Evolutionary conservation across 108 stramenopile genomes (phyloP).

Genomic region (Cyclotella choctawhatcheeana): DNA sequence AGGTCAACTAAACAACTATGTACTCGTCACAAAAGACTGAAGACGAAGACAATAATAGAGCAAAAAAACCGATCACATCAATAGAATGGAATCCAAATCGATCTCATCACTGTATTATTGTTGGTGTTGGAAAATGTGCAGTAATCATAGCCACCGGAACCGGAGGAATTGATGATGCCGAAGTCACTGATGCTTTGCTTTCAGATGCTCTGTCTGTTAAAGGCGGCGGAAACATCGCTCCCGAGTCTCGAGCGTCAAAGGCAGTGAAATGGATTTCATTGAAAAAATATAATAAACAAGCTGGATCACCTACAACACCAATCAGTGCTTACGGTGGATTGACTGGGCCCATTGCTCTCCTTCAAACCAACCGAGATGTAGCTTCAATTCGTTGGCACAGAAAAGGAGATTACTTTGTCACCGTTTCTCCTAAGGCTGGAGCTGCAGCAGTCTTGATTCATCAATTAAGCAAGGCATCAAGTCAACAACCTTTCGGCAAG

Average conservation of each 20-base stretch:
- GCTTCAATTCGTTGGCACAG: conserved; percentile 89
- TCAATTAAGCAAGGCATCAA: conserved; percentile 91
- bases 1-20: not conserved
- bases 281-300: conserved; percentile 8
- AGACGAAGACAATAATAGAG: not conserved
- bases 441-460: conserved; percentile 92
- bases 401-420: conserved; percentile 98
- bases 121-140: conserved; percentile 77
- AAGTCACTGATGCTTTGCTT: conserved; percentile 88
- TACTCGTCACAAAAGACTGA: conserved; percentile 4
- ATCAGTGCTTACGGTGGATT: conserved; percentile 56
- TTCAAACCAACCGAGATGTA: conserved; percentile 73
- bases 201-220: conserved; percentile 51
- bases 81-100: conserved; percentile 95
- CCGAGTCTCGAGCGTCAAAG: conserved; percentile 79
- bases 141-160: conserved; percentile 92
- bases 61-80: conserved; percentile 61
- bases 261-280: conserved; percentile 73
- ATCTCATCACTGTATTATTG: conserved; percentile 85
- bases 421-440: conserved; percentile 83
- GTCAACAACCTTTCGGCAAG: conserved; percentile 96
- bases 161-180: conserved; percentile 76
- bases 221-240: conserved; percentile 67
- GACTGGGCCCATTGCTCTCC: conserved; percentile 66
- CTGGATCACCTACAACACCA: conserved; percentile 31